A percentile compares a stretch with the other conserved stretches of the same genome.
These are phyloP conservation scores for Astrothelium macrocarpum DNA, from an alignment of 495 filamentous ascomycete species.

Conservation along the genomic window DNA sequence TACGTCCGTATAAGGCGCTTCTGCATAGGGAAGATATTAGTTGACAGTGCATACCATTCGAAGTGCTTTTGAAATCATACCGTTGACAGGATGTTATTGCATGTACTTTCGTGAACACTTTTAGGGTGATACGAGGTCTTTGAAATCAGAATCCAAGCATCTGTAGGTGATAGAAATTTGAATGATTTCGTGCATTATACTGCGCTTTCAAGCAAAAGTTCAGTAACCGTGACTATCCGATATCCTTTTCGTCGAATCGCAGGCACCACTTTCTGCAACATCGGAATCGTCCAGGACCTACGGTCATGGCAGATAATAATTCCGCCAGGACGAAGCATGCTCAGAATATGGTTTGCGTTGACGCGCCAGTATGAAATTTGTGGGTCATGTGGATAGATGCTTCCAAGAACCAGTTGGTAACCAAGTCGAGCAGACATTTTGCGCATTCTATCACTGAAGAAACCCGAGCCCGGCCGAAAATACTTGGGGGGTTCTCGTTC, in stretches of 20 bases:
- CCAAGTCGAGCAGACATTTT: constrained; percentile 44
- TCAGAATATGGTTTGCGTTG: constrained; percentile 72
- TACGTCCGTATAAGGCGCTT: no score
- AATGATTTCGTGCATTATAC: neutral
- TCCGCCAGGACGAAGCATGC: constrained; percentile 63
- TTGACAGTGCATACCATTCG: no score
- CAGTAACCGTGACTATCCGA: constrained; percentile 54
- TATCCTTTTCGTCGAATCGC: constrained; percentile 60
- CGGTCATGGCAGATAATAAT: constrained; percentile 79
- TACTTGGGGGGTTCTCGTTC: constrained; percentile 38
- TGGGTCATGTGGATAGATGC: constrained; percentile 79
- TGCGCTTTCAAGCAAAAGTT: constrained; percentile 41
- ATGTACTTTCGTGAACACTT: no score
- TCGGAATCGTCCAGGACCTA: constrained; percentile 65
- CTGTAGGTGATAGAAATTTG: neutral
- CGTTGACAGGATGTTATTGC: no score
- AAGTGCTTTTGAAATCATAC: no score
- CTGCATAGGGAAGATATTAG: no score
- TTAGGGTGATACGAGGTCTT: no score
- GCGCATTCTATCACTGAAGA: constrained; percentile 62
- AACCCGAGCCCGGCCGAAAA: constrained; percentile 73
- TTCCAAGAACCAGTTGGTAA: constrained; percentile 62
- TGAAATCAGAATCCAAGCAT: no score
- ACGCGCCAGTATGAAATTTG: constrained; percentile 56
- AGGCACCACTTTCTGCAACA: constrained; percentile 61